phyloP scores from a whole-genome alignment of 2,329 filamentous ascomycete genomes.

The Neophaeococcomyces mojaviensis region DNA sequence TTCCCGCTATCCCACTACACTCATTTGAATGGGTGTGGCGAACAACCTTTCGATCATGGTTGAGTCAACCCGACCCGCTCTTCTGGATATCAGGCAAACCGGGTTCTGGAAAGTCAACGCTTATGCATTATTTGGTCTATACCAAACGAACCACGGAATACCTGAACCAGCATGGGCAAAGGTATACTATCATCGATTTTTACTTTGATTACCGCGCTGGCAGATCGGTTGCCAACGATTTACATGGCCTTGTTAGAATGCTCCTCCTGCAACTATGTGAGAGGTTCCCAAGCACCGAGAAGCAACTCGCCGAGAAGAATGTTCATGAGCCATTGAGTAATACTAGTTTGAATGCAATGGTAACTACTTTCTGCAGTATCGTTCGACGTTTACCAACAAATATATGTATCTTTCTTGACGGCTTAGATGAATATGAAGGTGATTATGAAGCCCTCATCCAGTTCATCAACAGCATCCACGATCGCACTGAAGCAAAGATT shows the following conservation, averaged over 20 bases:
- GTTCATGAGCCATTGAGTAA: too few species aligned
- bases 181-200: not conserved
- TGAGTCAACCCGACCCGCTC: not conserved
- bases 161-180: not conserved
- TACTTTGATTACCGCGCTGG: constrained; percentile 5
- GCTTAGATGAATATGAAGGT: constrained; percentile 5
- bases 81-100: constrained; percentile 29
- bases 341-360: not conserved
- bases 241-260: not conserved
- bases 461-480: not conserved
- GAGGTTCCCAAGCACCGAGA: not conserved
- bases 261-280: not conserved
- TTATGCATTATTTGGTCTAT: constrained; percentile 27
- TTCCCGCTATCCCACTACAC: not conserved
- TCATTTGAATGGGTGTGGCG: not conserved
- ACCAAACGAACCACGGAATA: not conserved
- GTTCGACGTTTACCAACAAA: not conserved
- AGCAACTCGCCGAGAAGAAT: not conserved
- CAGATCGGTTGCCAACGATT: not conserved
- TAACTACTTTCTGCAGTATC: not conserved
- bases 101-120: constrained; percentile 36
- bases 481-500: not conserved
- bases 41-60: not conserved
- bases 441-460: not conserved
- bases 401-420: constrained; percentile 3